phyloP scores from a whole-genome alignment of 331 rosid species.

The Prunus yedoensis region DNA sequence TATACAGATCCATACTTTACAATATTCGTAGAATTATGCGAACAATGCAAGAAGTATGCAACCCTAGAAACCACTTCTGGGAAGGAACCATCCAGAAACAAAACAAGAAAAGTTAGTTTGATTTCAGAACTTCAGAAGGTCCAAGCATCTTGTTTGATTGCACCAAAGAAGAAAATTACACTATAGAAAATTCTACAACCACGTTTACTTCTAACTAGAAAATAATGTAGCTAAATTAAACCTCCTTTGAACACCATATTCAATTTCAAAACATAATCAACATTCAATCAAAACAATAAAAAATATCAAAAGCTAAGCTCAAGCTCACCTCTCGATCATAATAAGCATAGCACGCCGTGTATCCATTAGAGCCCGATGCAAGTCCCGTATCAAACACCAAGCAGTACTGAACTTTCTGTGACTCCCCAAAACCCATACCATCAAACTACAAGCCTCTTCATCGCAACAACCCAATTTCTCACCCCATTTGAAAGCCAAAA shows the following conservation, averaged over 20 bases:
- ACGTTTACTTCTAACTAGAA: slow-evolving; percentile 1
- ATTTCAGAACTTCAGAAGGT: background rate
- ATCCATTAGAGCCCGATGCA: slow-evolving; percentile 57
- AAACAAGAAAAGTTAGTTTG: background rate
- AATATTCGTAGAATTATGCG: no score
- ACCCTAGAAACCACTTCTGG: no score
- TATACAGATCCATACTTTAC: background rate
- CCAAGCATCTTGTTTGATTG: background rate
- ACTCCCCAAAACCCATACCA: slow-evolving; percentile 79
- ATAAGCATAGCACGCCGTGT: slow-evolving; percentile 66
- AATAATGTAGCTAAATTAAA: background rate
- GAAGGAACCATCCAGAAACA: no score
- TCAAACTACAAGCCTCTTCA: slow-evolving; percentile 60
- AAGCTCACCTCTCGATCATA: slow-evolving; percentile 78
- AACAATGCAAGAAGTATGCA: no score
- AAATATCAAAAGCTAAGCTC: background rate
- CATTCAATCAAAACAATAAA: background rate
- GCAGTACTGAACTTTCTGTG: slow-evolving; percentile 64
- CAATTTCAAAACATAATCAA: background rate
- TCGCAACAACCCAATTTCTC: slow-evolving; percentile 48
- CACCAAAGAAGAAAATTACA: background rate
- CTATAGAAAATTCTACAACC: background rate
- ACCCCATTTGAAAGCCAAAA: slow-evolving; percentile 69
- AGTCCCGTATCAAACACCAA: slow-evolving; percentile 76
- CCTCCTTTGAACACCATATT: background rate